phyloP scores from a whole-genome alignment of 75 land plant species.

The Sequoiadendron giganteum region DNA sequence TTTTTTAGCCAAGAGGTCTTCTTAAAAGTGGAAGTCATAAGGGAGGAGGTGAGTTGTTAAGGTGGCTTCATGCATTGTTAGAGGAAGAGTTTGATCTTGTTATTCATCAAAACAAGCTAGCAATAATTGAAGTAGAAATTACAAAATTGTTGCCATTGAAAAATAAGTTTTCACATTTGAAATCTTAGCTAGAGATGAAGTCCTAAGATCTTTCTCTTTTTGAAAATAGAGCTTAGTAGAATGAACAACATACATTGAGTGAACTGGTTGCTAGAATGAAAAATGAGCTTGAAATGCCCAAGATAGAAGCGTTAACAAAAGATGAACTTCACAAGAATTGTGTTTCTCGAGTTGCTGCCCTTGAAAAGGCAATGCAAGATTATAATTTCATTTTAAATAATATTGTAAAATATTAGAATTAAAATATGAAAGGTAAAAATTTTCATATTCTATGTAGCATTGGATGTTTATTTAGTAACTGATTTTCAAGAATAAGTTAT shows the following conservation, averaged over 20 bases:
- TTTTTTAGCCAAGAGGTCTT: too few species aligned
- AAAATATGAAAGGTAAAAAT: too few species aligned
- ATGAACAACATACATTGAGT: constrained; percentile 94
- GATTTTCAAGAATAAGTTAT: too few species aligned
- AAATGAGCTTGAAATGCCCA: constrained; percentile 70
- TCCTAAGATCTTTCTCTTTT: constrained; percentile 81
- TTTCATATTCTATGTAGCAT: too few species aligned
- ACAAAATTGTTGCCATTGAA: constrained; percentile 69
- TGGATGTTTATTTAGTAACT: too few species aligned
- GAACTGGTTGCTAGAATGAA: constrained; percentile 70
- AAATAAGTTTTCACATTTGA: constrained; percentile 70
- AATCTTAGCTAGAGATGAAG: constrained; percentile 85
- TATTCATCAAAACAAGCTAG: too few species aligned
- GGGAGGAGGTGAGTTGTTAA: too few species aligned
- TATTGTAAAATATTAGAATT: too few species aligned
- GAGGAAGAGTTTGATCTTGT: too few species aligned
- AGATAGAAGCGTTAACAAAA: constrained; percentile 43
- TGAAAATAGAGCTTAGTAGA: constrained; percentile 81
- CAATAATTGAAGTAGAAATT: constrained; percentile 17
- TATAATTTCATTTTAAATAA: too few species aligned
- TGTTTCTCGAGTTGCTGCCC: constrained; percentile 34
- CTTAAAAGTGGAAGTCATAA: too few species aligned
- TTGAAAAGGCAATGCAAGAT: constrained; percentile 48
- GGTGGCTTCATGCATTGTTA: too few species aligned
- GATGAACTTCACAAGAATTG: constrained; percentile 43